Base-by-base conservation (phyloP, 2,329 filamentous ascomycete genomes). In the Colletotrichum sp. region DNA sequence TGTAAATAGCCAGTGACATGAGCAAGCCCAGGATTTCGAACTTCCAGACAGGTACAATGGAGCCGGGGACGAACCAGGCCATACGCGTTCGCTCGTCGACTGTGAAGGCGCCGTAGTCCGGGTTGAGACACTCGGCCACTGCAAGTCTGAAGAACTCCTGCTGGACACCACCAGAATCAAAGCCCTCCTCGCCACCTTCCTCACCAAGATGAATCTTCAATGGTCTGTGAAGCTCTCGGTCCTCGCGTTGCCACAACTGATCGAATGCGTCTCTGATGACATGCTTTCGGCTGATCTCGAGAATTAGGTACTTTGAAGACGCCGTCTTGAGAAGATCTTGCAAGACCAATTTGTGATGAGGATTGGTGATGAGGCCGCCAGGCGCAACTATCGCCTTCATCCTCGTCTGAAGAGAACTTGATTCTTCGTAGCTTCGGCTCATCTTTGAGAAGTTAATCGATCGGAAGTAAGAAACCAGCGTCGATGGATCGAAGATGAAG, bases 141-240 rank as follows among this genome's bases (percentile, higher is more conserved):
- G 95, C 92, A 32, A 98, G 86, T 19, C 95, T 92, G 86, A 99
- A 99, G 83, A 98, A 99, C 78, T 99, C 97, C 82, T 98, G 96
- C 80, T 98, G 96, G 2, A 99, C 96, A 78, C 97, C 97, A 59
- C 97, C 97, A 65, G 96, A 95, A 83, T 99, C 97, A 39, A 98
- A 92, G 0, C 97, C 97, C 82, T 98, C 93, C 83, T 99, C 97
- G 34, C 95, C 95, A 69, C 89, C 89, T 39, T 95, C 93, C 82
- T 95, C 94, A 5, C 96, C 96, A 73, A 99, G 91, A 67, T 95
- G 93, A 11, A 99, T 93, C 81, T 98, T 98, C 39, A 99, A 86
- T 1, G 97, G 97, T 30, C 95, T 92, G 81, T 96, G 87, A 5
- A 99, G 87, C 85, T 98, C 95, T 44, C 94, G 90, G 80, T 92